Evolutionary conservation across 768 basidiomycete genomes (phyloP), one percentile per base, ranked within the genome.

Genomic region (Panaeolus papilionaceus): DNA sequence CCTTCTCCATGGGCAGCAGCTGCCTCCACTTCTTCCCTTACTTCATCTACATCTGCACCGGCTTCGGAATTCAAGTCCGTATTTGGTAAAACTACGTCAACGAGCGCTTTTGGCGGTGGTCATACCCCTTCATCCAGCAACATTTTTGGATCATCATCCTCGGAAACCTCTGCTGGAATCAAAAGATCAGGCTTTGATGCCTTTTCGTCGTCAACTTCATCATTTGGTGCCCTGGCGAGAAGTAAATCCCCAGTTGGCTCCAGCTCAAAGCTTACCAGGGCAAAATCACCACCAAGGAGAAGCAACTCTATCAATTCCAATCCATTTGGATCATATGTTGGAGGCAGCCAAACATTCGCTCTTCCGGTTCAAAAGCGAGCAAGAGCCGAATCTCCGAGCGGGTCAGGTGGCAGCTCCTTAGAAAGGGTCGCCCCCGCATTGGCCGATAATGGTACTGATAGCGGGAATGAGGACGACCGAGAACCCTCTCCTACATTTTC

Each of bases 311-410:
- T 75, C 49, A 83, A 79, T 47, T 71, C 81, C 10, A 88, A 78
- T 68, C 86, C 88, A 12, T 92, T 92, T 72, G 85, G 87, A 8
- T 84, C 86, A 14, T 92, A 92, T 75, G 84, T 86, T 3, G 78
- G 81, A 7, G 81, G 85, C 0, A 79, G 78, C 26, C 85, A 89
- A 65, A 80, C 83, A 42, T 88, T 90, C 69, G 79, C 81, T 18
- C 75, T 83, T 4, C 85, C 89, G 14, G 78, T 77, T 37, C 79
- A 82, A 58, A 91, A 89, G 75, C 86, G 88, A 33, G 84, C 84
- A 8, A 81, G 88, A 58, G 84, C 84, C 5, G 85, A 76, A 10
- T 85, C 86, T 8, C 86, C 87, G 5, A 78, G 78, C 64, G 80
- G 82, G 42, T 81, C 81, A 38, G 80, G 82, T 6, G 70, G 79